Percentiles rank a stretch among this genome's conserved stretches.
Evolutionary conservation across 106 monocot species (phyloP).

Genomic region (Hemerocallis citrina): DNA sequence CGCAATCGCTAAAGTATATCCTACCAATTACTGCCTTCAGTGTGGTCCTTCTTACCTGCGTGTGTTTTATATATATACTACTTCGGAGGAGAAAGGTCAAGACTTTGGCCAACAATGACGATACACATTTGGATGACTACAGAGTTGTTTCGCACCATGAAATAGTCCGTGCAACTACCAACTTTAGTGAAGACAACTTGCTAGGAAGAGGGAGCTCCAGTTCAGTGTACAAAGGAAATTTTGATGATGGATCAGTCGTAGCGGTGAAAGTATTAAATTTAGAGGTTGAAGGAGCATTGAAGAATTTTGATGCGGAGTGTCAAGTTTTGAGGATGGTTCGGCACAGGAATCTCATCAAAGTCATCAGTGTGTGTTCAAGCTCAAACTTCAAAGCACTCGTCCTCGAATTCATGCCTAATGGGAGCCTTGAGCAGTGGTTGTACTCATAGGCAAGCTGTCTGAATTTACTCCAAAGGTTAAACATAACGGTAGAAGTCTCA

Average conservation of each 20-base stretch:
- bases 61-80: background rate
- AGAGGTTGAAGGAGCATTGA: background rate
- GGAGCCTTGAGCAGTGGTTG: conserved; percentile 18
- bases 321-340: background rate
- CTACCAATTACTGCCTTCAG: too few species aligned
- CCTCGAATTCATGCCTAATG: conserved; percentile 23
- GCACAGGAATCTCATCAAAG: background rate
- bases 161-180: background rate
- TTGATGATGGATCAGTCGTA: conserved; percentile 1
- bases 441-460: conserved; percentile 2
- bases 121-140: background rate
- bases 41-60: background rate
- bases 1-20: background rate
- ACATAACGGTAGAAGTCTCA: conserved; percentile 14
- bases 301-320: too few species aligned
- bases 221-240: background rate
- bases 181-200: background rate
- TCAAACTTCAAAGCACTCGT: conserved; percentile 11
- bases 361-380: background rate
- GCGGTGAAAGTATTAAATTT: conserved; percentile 13
- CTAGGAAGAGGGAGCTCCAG: background rate
- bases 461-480: conserved; percentile 12
- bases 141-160: background rate
- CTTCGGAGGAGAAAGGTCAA: background rate
- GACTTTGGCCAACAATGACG: background rate